Percentiles rank a stretch among this genome's conserved stretches.
Conservation (phyloP, 2,329 filamentous ascomycete genomes). For the Fusarium verticillioides region DNA sequence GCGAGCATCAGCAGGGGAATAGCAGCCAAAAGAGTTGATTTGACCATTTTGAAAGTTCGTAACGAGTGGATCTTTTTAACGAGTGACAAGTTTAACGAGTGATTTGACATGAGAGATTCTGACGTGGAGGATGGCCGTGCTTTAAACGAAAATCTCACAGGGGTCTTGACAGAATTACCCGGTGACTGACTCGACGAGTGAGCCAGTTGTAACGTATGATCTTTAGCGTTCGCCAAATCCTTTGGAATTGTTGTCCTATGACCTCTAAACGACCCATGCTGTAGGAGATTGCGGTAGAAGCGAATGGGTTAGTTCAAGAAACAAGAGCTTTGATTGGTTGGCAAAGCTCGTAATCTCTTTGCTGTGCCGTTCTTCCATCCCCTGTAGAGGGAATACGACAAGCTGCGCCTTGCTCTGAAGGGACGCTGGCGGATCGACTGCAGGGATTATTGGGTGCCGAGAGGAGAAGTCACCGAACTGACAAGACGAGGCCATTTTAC, state of each 20-base stretch:
- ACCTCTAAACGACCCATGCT: not conserved
- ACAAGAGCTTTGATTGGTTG: not conserved
- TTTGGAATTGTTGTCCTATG: not conserved
- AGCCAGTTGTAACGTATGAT: not conserved
- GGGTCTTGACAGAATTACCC: not conserved
- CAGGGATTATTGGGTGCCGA: not conserved
- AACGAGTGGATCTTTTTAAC: not conserved
- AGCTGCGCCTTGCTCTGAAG: not conserved
- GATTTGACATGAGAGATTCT: not conserved
- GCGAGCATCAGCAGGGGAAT: constrained; percentile 21
- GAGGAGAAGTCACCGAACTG: not conserved
- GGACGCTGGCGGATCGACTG: not conserved
- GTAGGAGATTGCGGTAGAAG: not conserved
- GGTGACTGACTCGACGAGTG: not conserved
- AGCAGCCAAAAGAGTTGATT: not conserved
- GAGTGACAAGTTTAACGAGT: constrained; percentile 2
- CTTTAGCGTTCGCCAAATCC: not conserved
- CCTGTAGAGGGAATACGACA: not conserved
- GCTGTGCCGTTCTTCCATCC: constrained; percentile 3
- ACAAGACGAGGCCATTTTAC: not conserved
- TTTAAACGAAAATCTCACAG: not conserved
- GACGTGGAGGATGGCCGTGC: not conserved
- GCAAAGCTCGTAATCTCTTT: not conserved
- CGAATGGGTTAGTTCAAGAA: not conserved
- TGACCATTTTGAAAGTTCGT: constrained; percentile 9